Evolutionary conservation across 2,329 filamentous ascomycete genomes (phyloP).

Genomic region (Dactylellina cionopaga): DNA sequence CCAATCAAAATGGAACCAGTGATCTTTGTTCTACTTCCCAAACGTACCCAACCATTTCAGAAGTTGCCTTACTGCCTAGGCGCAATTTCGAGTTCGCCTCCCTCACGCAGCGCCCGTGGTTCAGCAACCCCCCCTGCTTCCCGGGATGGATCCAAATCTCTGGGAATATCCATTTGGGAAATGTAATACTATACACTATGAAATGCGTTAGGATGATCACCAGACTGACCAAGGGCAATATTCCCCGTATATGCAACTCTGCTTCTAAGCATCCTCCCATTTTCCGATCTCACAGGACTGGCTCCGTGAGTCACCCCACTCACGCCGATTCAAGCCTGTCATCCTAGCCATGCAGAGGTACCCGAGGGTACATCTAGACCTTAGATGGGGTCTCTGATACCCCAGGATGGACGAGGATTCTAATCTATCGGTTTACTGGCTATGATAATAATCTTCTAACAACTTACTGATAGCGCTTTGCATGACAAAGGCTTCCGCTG

Average conservation of each 20-base stretch:
- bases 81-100: conserved; percentile 46
- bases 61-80: conserved; percentile 51
- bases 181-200: conserved; percentile 49
- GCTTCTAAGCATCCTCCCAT: conserved; percentile 32
- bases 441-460: conserved; percentile 25
- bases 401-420: conserved; percentile 10
- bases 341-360: conserved; percentile 46
- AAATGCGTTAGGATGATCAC: conserved; percentile 50
- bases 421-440: conserved; percentile 11
- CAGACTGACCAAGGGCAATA: conserved; percentile 28
- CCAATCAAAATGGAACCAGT: conserved; percentile 42
- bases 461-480: conserved; percentile 31
- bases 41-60: conserved; percentile 23
- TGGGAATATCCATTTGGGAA: conserved; percentile 13
- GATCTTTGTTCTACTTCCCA: conserved; percentile 29
- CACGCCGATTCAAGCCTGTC: conserved; percentile 35
- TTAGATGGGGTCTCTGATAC: conserved; percentile 5
- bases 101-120: conserved; percentile 42
- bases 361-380: conserved; percentile 38
- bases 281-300: conserved; percentile 24
- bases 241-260: conserved; percentile 20
- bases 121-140: conserved; percentile 8
- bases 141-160: conserved; percentile 14
- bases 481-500: conserved; percentile 31
- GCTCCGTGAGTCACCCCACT: conserved; percentile 48